Percentiles rank a stretch among this genome's conserved stretches.
Conservation (phyloP, 1,139 yeast genomes). For the Blastobotrys aristatus region DNA sequence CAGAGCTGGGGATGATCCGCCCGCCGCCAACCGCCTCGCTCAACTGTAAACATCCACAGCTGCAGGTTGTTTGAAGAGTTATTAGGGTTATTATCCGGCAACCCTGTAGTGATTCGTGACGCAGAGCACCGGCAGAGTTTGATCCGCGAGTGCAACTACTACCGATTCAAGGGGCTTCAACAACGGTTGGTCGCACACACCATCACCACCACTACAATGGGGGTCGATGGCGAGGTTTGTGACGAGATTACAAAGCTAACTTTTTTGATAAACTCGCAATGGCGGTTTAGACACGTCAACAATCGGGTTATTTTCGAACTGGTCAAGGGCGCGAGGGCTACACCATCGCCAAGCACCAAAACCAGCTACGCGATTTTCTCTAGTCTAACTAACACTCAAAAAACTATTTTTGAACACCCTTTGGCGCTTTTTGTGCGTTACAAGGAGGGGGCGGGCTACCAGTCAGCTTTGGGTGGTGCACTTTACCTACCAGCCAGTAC, state of each 20-base stretch:
- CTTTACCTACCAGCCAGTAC: conserved; percentile 65
- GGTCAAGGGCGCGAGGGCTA: conserved; percentile 20
- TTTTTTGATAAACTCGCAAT: conserved; percentile 19
- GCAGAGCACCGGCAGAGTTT: conserved; percentile 55
- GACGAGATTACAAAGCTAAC: conserved; percentile 3
- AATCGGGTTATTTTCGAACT: conserved; percentile 13
- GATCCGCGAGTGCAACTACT: conserved; percentile 67
- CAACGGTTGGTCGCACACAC: conserved; percentile 57
- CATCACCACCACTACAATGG: conserved; percentile 36
- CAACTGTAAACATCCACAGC: conserved; percentile 48
- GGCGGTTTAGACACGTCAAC: conserved; percentile 17
- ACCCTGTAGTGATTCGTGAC: conserved; percentile 41
- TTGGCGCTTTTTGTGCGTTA: conserved; percentile 20
- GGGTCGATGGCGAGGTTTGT: conserved; percentile 1
- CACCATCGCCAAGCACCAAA: conserved; percentile 11
- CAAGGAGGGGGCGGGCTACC: conserved; percentile 40
- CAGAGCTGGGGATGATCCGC: conserved; percentile 38
- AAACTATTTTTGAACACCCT: neutral
- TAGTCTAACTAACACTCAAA: too few species aligned
- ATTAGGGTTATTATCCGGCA: conserved; percentile 53
- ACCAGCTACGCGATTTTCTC: conserved; percentile 16
- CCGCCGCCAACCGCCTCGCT: conserved; percentile 75
- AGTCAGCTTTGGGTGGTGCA: conserved; percentile 39
- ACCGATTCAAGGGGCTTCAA: conserved; percentile 68
- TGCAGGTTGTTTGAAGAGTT: conserved; percentile 57